Conservation (phyloP, 148 eudicot species). For the Cornus florida region DNA sequence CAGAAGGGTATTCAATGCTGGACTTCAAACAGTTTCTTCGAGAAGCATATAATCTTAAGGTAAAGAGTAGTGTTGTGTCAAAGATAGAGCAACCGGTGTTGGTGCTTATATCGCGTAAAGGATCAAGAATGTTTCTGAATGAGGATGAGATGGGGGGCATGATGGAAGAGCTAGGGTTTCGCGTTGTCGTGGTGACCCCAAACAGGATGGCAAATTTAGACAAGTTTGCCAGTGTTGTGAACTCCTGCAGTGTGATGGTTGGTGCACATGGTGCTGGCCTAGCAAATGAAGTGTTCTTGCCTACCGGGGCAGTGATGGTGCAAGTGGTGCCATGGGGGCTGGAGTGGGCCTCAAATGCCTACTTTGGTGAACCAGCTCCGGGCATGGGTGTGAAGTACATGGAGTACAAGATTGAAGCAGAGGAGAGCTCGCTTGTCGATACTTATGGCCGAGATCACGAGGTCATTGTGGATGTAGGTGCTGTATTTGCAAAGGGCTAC, state of each 20-base stretch:
- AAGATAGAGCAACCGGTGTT: slow-evolving; percentile 20
- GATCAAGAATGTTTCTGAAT: slow-evolving; percentile 40
- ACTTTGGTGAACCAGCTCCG: slow-evolving; percentile 40
- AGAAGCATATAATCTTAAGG: slow-evolving; percentile 27
- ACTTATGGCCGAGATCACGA: slow-evolving; percentile 45
- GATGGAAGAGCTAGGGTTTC: slow-evolving; percentile 49
- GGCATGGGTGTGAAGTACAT: slow-evolving; percentile 52
- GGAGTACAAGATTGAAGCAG: slow-evolving; percentile 45
- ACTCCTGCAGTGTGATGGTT: slow-evolving; percentile 46
- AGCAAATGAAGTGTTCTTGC: slow-evolving; percentile 49
- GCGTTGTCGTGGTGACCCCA: slow-evolving; percentile 20
- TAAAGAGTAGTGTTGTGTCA: neutral
- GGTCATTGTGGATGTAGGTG: slow-evolving; percentile 32
- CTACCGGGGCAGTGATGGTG: slow-evolving; percentile 46
- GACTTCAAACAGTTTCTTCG: slow-evolving; percentile 42
- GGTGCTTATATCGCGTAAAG: slow-evolving; percentile 44
- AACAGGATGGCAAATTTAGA: slow-evolving; percentile 28
- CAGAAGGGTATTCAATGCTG: slow-evolving; percentile 33
- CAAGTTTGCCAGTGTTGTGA: slow-evolving; percentile 33
- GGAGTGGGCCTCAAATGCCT: slow-evolving; percentile 37
- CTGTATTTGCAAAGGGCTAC: slow-evolving; percentile 36
- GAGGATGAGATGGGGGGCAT: slow-evolving; percentile 35
- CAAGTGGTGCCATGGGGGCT: slow-evolving; percentile 57
- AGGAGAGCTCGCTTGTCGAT: slow-evolving; percentile 53
- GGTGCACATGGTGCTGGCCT: slow-evolving; percentile 70